These are phyloP conservation scores for Globisporangium viniferum DNA, from an alignment of 352 stramenopile species.

Conservation along the genomic window DNA sequence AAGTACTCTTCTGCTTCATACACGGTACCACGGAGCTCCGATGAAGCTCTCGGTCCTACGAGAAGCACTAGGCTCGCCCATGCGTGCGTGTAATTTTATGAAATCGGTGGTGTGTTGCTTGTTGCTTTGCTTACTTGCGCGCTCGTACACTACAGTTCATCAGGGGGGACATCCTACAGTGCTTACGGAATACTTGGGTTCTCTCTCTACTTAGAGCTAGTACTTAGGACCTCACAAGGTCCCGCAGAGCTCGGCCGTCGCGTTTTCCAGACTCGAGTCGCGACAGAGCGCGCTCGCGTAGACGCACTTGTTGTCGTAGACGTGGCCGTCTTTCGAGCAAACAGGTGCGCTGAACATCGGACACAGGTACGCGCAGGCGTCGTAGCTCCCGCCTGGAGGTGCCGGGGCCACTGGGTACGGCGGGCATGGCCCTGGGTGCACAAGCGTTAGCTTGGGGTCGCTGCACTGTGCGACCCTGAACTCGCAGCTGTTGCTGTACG, in stretches of 20 bases:
- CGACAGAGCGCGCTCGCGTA: slow-evolving; percentile 14
- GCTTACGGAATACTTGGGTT: background rate
- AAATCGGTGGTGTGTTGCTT: too few species aligned
- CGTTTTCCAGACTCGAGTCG: slow-evolving; percentile 7
- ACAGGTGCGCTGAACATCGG: slow-evolving; percentile 19
- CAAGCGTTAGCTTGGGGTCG: background rate
- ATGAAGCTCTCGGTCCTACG: too few species aligned
- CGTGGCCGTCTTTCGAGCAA: slow-evolving; percentile 19
- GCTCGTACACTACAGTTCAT: background rate
- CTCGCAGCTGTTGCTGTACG: slow-evolving; percentile 16
- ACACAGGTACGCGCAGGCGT: slow-evolving; percentile 17
- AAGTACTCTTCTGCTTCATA: too few species aligned
- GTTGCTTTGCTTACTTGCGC: too few species aligned
- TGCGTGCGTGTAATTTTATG: too few species aligned
- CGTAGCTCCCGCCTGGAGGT: background rate
- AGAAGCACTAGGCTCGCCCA: too few species aligned
- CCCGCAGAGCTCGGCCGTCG: slow-evolving; percentile 7
- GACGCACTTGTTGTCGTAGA: slow-evolving; percentile 23
- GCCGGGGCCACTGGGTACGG: background rate
- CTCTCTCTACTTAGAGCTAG: background rate
- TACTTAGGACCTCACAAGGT: background rate
- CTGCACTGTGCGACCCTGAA: slow-evolving; percentile 16
- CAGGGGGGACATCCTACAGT: background rate
- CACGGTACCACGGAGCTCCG: too few species aligned
- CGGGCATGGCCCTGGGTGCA: background rate